Evolutionary conservation across 805 yeast species (phyloP), one percentile per base, ranked within the genome.

Genomic region (Candida takata): DNA sequence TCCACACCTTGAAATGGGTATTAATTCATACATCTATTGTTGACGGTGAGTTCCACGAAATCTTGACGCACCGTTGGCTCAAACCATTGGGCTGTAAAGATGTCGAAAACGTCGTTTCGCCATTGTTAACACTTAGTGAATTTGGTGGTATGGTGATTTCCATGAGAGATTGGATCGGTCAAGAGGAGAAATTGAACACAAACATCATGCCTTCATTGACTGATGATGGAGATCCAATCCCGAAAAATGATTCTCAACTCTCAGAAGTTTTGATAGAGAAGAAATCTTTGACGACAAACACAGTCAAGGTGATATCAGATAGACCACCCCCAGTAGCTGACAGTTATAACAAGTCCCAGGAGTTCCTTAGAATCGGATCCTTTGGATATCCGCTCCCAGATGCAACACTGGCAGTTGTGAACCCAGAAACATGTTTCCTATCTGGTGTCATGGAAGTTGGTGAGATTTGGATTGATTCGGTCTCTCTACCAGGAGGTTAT

Each of bases 391-490:
- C 98, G 1, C 58, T 92, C 2, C 96, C 97, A 0, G 96, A 90
- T 61, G 90, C 97, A 0, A 84, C 95, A 0, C 57, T 90, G 23
- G 97, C 97, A 0, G 75, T 92, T 20, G 97, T 92, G 0, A 87
- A 94, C 54, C 97, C 97, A 0, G 97, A 92, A 41, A 85, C 90
- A 40, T 72, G 79, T 25, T 65, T 79, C 3, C 62, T 92, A 13
- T 83, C 85, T 5, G 76, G 78, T 3, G 79, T 72, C 32, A 74
- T 84, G 51, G 85, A 82, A 43, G 84, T 92, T 12, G 98, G 98
- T 19, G 99, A 92, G 57, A 79, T 92, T 24, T 92, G 97, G 97
- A 84, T 92, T n/a, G 96, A 88, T 50, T 81, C 94, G 29, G 90
- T 90, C 2, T 83, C 94, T 41, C 61, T 92, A 6, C 79, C 95